phyloP scores from a whole-genome alignment of 208 protist species.

The Phytomonas sp. region DNA sequence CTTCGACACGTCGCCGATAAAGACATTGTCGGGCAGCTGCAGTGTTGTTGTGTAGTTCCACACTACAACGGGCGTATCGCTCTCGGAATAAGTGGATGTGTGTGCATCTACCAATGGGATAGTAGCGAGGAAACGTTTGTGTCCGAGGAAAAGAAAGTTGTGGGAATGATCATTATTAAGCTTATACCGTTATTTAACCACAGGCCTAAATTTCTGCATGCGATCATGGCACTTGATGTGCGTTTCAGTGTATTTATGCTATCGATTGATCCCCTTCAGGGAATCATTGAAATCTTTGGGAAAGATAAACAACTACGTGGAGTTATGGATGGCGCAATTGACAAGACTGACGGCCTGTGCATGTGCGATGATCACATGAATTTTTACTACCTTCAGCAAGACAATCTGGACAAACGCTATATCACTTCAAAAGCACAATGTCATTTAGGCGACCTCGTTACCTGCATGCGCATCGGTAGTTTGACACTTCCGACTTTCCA shows the following conservation, averaged over 20 bases:
- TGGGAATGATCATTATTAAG: constrained; percentile 51
- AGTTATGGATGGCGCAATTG: constrained; percentile 45
- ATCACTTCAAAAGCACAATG: constrained; percentile 29
- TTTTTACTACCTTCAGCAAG: constrained; percentile 30
- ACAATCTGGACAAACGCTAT: constrained; percentile 12
- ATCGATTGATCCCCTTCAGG: constrained; percentile 58
- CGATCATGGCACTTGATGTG: constrained; percentile 59
- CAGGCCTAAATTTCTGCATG: constrained; percentile 4
- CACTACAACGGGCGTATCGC: constrained; percentile 57
- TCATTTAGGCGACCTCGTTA: constrained; percentile 72
- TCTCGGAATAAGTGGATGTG: constrained; percentile 68
- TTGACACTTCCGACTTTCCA: constrained; percentile 34
- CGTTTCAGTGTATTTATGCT: constrained; percentile 61
- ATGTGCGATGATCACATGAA: constrained; percentile 71
- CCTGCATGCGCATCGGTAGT: constrained; percentile 48
- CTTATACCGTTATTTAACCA: constrained; percentile 41
- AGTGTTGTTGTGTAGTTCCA: constrained; percentile 73
- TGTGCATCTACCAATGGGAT: constrained; percentile 62
- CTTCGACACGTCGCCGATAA: constrained; percentile 30
- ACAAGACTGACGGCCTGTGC: constrained; percentile 17
- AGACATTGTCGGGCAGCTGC: constrained; percentile 61
- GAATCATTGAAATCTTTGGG: constrained; percentile 40
- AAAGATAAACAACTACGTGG: constrained; percentile 44
- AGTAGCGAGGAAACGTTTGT: constrained; percentile 54
- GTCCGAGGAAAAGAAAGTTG: constrained; percentile 45